Evolutionary conservation across 306 rosid species (phyloP), one percentile per base, ranked within the genome.

Genomic region (Quercus agrifolia): DNA sequence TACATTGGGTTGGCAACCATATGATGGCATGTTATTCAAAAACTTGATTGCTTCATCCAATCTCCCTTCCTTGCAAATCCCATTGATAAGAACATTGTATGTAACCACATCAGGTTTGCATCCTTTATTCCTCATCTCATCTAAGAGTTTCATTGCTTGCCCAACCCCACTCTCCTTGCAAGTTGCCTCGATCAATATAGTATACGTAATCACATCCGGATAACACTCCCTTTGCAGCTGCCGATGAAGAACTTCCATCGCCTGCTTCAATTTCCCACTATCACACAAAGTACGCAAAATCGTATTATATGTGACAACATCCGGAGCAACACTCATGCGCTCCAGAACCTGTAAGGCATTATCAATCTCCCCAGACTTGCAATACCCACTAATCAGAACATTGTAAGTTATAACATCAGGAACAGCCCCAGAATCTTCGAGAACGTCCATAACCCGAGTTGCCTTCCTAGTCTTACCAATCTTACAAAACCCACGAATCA

Each of bases 91-190:
- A 82, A 96, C 98, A 88, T 90, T 93, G 67, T 79, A 93, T 15
- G 99, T 96, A 55, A 93, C 94, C 5, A 96, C 98, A 84, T 93
- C 96, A 4, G 99, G 99, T 54, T 91, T 90, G 80, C 98, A 96
- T 49, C 97, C 97, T 83, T 80, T 90, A 71, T 5, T 76, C 83
- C 85, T 88, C 99, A 96, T 96, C 82, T 89, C 97, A 86, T 96
- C 98, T 46, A 96, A 77, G 63, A 96, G 87, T 75, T 90, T 91
- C 97, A 93, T 96, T 4, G 93, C 98, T 81, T 96, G 87, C 76
- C 78, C 91, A 78, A 96, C 97, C 18, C 99, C 98, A 54, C 89
- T 88, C 75, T 89, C 97, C 74, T 90, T 96, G 49, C 98, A 96
- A 64, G 96, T 91, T 46, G 97, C 99, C 83, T 96, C 98, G 52